phyloP scores from a whole-genome alignment of 441 rosid genomes.

The Gossypium schwendimanii region DNA sequence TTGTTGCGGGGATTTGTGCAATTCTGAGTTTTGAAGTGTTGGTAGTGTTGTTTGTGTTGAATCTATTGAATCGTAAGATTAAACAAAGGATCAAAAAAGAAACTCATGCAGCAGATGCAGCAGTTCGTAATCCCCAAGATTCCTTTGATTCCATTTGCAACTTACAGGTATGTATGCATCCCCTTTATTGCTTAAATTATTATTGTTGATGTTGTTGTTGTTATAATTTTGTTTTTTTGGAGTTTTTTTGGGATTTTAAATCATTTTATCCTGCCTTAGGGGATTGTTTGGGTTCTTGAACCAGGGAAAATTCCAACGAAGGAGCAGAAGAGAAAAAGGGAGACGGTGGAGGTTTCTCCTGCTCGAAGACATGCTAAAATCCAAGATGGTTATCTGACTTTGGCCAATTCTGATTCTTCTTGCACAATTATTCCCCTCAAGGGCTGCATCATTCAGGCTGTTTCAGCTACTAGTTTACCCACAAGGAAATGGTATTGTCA shows the following conservation, averaged over 20 bases:
- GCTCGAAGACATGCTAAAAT: constrained; percentile 46
- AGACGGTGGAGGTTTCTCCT: constrained; percentile 56
- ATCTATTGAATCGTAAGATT: constrained; percentile 29
- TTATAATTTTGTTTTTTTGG: not conserved
- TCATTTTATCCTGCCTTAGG: constrained; percentile 32
- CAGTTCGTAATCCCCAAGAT: constrained; percentile 21
- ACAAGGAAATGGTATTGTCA: constrained; percentile 71
- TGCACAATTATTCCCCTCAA: constrained; percentile 33
- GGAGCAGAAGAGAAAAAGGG: constrained; percentile 62
- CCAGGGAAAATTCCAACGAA: constrained; percentile 42
- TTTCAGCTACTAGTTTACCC: constrained; percentile 61
- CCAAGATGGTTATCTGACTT: constrained; percentile 42
- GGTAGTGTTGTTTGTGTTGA: constrained; percentile 33
- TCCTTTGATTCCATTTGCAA: constrained; percentile 36
- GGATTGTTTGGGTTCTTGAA: constrained; percentile 74
- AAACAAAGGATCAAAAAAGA: constrained; percentile 20
- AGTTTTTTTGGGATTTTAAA: not conserved
- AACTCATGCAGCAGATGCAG: constrained; percentile 9
- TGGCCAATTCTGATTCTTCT: constrained; percentile 51
- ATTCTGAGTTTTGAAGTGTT: constrained; percentile 36
- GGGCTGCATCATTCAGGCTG: constrained; percentile 63
- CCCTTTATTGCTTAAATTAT: not conserved
- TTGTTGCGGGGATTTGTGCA: constrained; percentile 37
- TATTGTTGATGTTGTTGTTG: not conserved
- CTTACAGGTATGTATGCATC: constrained; percentile 53